Evolutionary conservation across 2,329 filamentous ascomycete species (phyloP).

Genomic region (Fusarium sp.): DNA sequence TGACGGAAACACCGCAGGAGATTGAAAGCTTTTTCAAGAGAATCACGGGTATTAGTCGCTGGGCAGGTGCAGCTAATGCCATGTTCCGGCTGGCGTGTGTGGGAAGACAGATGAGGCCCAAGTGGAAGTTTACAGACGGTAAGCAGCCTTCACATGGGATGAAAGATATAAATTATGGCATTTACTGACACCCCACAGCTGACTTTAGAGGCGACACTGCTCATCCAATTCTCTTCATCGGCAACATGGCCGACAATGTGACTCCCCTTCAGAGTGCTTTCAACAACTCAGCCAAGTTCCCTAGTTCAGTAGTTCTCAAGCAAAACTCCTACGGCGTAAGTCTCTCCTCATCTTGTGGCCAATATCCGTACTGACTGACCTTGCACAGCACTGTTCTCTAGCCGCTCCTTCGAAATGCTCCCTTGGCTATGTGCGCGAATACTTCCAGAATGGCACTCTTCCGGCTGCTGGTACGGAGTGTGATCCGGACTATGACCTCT

Average conservation of each 20-base stretch:
- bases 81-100: conserved; percentile 52
- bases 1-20: conserved; percentile 46
- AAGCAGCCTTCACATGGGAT: conserved; percentile 2
- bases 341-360: background rate
- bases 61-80: conserved; percentile 56
- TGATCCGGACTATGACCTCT: conserved; percentile 55
- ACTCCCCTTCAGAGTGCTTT: conserved; percentile 57
- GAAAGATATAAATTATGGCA: background rate
- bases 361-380: background rate
- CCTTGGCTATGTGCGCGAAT: conserved; percentile 51
- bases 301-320: conserved; percentile 56
- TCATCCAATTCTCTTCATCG: conserved; percentile 57
- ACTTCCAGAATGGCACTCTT: conserved; percentile 57
- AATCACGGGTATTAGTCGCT: conserved; percentile 51
- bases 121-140: conserved; percentile 51
- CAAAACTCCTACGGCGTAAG: conserved; percentile 62
- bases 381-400: conserved; percentile 58
- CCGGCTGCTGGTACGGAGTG: conserved; percentile 58
- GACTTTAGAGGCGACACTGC: conserved; percentile 50
- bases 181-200: conserved; percentile 26
- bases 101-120: conserved; percentile 51
- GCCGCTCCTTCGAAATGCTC: conserved; percentile 57
- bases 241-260: conserved; percentile 57
- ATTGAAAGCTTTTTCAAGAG: conserved; percentile 48
- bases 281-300: conserved; percentile 57